Conservation (phyloP, 495 filamentous ascomycete genomes). For the Aspergillus asperescens region DNA sequence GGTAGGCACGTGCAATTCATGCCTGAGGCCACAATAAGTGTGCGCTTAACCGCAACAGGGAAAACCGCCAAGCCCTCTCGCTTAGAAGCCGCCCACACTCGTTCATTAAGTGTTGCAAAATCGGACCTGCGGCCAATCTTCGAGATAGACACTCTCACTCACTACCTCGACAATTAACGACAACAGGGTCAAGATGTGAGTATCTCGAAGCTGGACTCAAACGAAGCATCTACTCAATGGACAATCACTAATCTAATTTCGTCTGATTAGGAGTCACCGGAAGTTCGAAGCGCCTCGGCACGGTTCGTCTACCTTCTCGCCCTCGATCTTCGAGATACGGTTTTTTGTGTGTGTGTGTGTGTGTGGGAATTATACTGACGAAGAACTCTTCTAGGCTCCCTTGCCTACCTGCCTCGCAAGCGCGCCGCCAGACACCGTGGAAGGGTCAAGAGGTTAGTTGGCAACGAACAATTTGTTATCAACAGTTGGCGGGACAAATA, state of each 20-base stretch:
- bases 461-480: constrained; percentile 3
- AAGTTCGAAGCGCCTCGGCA: constrained; percentile 95
- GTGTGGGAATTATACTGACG: constrained; percentile 34
- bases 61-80: constrained; percentile 30
- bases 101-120: constrained; percentile 45
- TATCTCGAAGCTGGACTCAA: constrained; percentile 12
- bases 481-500: constrained; percentile 25
- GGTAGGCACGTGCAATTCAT: not conserved
- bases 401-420: constrained; percentile 97
- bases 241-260: constrained; percentile 30
- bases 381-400: constrained; percentile 50
- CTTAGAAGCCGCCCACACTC: constrained; percentile 45
- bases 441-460: constrained; percentile 91
- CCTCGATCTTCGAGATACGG: constrained; percentile 29
- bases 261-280: constrained; percentile 55
- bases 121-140: constrained; percentile 37
- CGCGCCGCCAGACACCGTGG: constrained; percentile 91
- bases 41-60: constrained; percentile 27
- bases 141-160: constrained; percentile 40
- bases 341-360: constrained; percentile 19
- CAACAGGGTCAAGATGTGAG: constrained; percentile 53
- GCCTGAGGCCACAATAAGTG: constrained; percentile 18
- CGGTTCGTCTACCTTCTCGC: constrained; percentile 51
- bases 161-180: constrained; percentile 49
- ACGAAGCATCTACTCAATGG: constrained; percentile 3